These are phyloP conservation scores for Cercospora janseana DNA, from an alignment of 2,329 filamentous ascomycete species.

Conservation along the genomic window DNA sequence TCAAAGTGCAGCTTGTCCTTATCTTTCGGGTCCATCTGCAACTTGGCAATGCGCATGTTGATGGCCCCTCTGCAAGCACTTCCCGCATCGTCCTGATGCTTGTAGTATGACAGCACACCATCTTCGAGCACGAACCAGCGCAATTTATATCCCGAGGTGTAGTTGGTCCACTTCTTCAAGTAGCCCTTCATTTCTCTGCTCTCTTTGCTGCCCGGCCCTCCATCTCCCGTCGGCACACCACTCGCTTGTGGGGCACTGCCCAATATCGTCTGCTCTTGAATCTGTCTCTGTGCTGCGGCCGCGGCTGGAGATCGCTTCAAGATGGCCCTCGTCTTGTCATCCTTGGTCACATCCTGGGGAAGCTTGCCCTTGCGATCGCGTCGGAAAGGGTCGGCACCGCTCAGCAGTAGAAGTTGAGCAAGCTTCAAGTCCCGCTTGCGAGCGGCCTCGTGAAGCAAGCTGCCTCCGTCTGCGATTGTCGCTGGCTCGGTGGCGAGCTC, in stretches of 20 bases:
- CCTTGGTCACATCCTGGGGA: constrained; percentile 93
- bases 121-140: constrained; percentile 98
- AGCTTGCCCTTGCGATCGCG: constrained; percentile 93
- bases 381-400: constrained; percentile 93
- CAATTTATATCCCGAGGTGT: constrained; percentile 93
- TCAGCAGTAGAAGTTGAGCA: constrained; percentile 85
- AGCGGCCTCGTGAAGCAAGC: constrained; percentile 88
- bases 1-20: constrained; percentile 99
- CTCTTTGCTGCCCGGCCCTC: constrained; percentile 70
- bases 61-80: constrained; percentile 96
- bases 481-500: constrained; percentile 79
- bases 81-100: constrained; percentile 95
- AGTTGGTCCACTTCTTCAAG: constrained; percentile 99
- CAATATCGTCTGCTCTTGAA: constrained; percentile 95
- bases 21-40: constrained; percentile 95
- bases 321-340: constrained; percentile 83
- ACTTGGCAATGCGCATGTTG: constrained; percentile 93
- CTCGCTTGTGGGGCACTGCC: constrained; percentile 60
- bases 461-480: constrained; percentile 81
- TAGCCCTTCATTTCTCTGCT: constrained; percentile 97
- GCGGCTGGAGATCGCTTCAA: constrained; percentile 93
- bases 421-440: constrained; percentile 81
- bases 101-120: constrained; percentile 97
- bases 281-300: constrained; percentile 87
- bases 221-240: constrained; percentile 43